Evolutionary conservation across 177 flowering plant genomes (phyloP), one percentile per base, ranked within the genome.

Genomic region (Vitis hybrid): DNA sequence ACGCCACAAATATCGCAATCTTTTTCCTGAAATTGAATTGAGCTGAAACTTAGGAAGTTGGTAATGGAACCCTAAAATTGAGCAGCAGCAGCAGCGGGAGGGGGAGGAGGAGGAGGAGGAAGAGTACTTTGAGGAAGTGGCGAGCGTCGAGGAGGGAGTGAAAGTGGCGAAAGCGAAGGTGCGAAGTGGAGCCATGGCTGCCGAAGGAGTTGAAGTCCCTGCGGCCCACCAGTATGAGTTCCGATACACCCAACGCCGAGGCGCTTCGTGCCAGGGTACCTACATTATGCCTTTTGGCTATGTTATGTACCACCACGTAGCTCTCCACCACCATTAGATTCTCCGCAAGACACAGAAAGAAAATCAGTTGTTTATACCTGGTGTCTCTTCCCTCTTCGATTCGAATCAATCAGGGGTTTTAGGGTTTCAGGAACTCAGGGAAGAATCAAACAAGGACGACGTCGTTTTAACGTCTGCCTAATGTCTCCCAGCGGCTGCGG

Each of bases 1-100:
- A 93, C 97, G 1, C 98, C 99, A 62, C 99, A 96, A n/a, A 96
- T 96, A 77, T 92, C 99, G 72, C 94, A 92, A 71, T 88, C 90
- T 67, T 68, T 86, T 71, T 84, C 90, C 91, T 91, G 67, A 50
- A 69, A 56, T 34, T 12, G 19, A 53, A 58, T 20, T 13, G 2
- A 34, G 6, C 10, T 4, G 18, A 66, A 45, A 72, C 45, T 65
- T 57, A 60, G 31, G 15, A 75, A 39, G 67, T 39, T 9, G 18
- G 45, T 4, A 56, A 72, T 56, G n/a, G 39, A 57, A 15, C 10
- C 3, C 39, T 8, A 55, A 65, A 56, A 10, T 48, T 20, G 58
- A 56, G 26, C 26, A 22, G 26, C 26, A 22, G 0, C 26, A 22
- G 0, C 26, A 22, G 26, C 3, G 0, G 26, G 0, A 22, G 26